A percentile compares a stretch with the other conserved stretches of the same genome.
These are phyloP conservation scores for Russula foetens DNA, from an alignment of 768 basidiomycete genomes.

Conservation along the genomic window DNA sequence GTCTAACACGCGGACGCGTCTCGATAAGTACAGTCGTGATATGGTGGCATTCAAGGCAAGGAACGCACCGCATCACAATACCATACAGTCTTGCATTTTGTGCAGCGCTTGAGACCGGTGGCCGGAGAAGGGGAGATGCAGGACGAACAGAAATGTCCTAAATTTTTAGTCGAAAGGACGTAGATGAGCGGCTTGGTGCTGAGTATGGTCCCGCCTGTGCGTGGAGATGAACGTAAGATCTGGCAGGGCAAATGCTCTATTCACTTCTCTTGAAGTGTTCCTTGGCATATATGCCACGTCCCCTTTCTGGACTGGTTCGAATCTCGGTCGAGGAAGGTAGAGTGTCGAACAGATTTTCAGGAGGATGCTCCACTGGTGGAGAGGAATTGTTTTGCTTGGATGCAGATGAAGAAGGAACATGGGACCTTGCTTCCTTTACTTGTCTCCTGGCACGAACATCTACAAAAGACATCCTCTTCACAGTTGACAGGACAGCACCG, in stretches of 20 bases:
- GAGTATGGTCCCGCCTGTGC: constrained; percentile 53
- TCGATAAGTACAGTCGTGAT: not conserved
- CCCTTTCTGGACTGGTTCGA: constrained; percentile 6
- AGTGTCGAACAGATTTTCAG: not conserved
- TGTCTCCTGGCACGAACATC: constrained; percentile 11
- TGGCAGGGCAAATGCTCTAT: not conserved
- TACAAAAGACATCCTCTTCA: constrained; percentile 11
- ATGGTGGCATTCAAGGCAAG: constrained; percentile 1
- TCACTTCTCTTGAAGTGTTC: constrained; percentile 15
- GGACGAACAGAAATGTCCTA: constrained; percentile 59
- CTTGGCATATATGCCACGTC: constrained; percentile 20
- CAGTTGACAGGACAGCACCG: too few relatives aligned
- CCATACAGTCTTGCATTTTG: constrained; percentile 55
- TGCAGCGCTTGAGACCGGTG: constrained; percentile 56
- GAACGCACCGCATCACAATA: constrained; percentile 69
- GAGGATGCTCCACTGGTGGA: not conserved
- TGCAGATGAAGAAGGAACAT: not conserved
- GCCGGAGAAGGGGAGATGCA: constrained; percentile 42
- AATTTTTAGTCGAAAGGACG: constrained; percentile 53
- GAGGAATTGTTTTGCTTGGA: not conserved
- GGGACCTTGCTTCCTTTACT: constrained; percentile 10
- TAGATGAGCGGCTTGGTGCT: constrained; percentile 49
- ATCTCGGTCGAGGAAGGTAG: constrained; percentile 12
- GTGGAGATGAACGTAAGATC: not conserved
- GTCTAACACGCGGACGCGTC: constrained; percentile 29